Evolutionary conservation across 1,284 basidiomycete genomes (phyloP), one percentile per base, ranked within the genome.

Genomic region (Trichosporon inkin): DNA sequence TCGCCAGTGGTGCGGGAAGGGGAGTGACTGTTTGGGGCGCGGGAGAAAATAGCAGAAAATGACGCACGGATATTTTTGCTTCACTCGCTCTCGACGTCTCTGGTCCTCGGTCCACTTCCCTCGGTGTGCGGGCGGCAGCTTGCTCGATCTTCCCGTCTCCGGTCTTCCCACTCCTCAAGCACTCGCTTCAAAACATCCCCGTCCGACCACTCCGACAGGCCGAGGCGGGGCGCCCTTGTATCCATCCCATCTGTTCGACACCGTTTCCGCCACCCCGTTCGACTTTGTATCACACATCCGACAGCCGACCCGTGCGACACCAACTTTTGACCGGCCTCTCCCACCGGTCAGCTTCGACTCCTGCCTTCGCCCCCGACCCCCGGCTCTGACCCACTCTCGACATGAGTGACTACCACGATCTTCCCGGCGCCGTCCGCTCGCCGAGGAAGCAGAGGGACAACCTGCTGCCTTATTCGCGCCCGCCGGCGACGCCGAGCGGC

Each of bases 381-480:
- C 28, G 28, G 28, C 28, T 5, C 28, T 8, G 28, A 32, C 28
- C 7, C 24, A 28, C 24, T 6, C 6, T n/a, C 44, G 14, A 22
- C 24, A 49, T 49, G 44, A 49, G 44, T 22, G 44, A 49, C 22
- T 49, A 49, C 24, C 44, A 32, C 44, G n/a, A 22, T 13, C 44
- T 49, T 32, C 44, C 44, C 24, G 44, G 44, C 16, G 44, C 44
- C 7, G 44, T 49, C 22, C 44, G 44, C 44, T 49, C 44, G 22
- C 44, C 44, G 16, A 49, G 44, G 44, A 49, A 49, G 44, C 44
- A 49, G 44, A 22, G 44, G 22, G 44, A 49, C 44, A 49, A 49
- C 22, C 16, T 49, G 44, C 44, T 49, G 22, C 44, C 44, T n/a
- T 49, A 49, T 24, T 32, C 44, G 44, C 44, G 44, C 66, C 44